Evolutionary conservation across 163 green algal species (phyloP), one percentile per base, ranked within the genome.

Genomic region (Chlorella variabilis): DNA sequence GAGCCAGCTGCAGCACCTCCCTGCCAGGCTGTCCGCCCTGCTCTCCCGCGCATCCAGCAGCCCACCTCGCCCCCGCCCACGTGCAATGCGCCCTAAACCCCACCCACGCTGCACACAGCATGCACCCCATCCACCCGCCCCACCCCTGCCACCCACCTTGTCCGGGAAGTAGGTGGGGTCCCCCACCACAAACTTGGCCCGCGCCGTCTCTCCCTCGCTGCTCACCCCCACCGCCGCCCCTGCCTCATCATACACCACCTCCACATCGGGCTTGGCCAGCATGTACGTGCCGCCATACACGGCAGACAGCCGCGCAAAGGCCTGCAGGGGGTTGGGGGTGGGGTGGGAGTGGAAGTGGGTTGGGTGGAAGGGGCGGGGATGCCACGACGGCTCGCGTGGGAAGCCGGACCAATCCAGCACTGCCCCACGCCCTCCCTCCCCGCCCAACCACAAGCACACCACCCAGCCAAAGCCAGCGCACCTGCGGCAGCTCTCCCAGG

Each of bases 261-360:
- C 82, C 3, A 86, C 93, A 78, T 97, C 94, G 9, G 92, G 90
- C 86, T 97, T 97, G 84, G 90, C 90, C 42, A 99, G 94, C 97
- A 99, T 99, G 93, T 99, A 99, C 33, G 97, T 98, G 75, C 97
- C 97, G 34, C 97, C 97, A 83, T 99, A 98, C 81, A 99, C 97
- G 0, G 97, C 97, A 20, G 87, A 94, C 73, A 99, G 89, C 36
- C 97, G 91, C 1, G 97, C 97, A 92, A 99, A 99, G 3, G 93
- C 94, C 95, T 98, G 94, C 71, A 86, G 33, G 17, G n/a, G n/a
- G n/a, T n/a, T n/a, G n/a, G n/a, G n/a, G n/a, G n/a, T n/a, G n/a
- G n/a, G n/a, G n/a, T n/a, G n/a, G n/a, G n/a, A n/a, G n/a, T n/a
- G n/a, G n/a, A n/a, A n/a, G n/a, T n/a, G n/a, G n/a, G n/a, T n/a